Evolutionary conservation across 2,329 filamentous ascomycete species (phyloP), one percentile per base, ranked within the genome.

Genomic region (Paraconiothyrium brasiliense): DNA sequence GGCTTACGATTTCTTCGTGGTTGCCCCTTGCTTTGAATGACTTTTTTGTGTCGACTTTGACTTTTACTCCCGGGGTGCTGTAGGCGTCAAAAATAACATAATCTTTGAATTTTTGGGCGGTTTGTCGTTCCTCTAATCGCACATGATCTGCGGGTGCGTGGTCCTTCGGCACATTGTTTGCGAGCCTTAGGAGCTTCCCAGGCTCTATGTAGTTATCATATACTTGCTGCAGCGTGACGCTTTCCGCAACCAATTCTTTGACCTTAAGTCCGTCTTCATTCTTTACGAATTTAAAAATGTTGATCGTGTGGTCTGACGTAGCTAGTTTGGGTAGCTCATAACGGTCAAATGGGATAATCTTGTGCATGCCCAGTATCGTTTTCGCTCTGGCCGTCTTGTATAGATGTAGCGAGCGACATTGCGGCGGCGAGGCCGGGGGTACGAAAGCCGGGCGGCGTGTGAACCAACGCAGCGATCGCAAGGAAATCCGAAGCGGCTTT

Each of bases 351-450:
- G 43, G 54, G 4, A 75, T 35, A 4, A 74, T 24, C 46, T 74
- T 74, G 64, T 76, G 71, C 64, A 65, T 65, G 8, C 73, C 73
- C 10, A 72, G 57, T 9, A 63, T 57, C 10, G 69, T 71, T 55
- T 62, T 68, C 20, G 71, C 59, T 52, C 39, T 63, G 35, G 74
- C 72, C 20, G 69, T 71, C 58, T 71, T 72, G 69, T 73, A 75
- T 27, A 76, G 68, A 47, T 71, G 63, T 20, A 76, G 59, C 20
- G 63, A 57, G 50, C 74, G 61, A 57, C 69, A 68, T 64, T 62
- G 69, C 47, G 65, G 47, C 16, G 51, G 56, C 20, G 52, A 48
- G 41, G 55, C 37, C 51, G 54, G 9, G 32, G 27, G 37, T 20
- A 13, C 49, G 22, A 39, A 47, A 27, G 16, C 13, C 4, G 56